Conservation (phyloP, 495 filamentous ascomycete genomes). For the Aspergillus taichungensis region DNA sequence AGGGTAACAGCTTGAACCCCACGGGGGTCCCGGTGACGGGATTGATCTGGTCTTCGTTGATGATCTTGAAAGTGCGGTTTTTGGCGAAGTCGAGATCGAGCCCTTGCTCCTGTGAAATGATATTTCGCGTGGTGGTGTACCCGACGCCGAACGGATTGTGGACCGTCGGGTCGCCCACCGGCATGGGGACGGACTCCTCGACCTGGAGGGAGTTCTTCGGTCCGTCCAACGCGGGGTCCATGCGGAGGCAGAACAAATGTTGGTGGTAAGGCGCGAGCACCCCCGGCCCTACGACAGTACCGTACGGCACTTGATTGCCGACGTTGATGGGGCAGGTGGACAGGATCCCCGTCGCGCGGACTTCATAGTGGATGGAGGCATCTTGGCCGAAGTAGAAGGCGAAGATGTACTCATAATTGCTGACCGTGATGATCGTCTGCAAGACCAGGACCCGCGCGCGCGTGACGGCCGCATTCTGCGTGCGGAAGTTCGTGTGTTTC, state of each 20-base stretch:
- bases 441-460: constrained; percentile 50
- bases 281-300: constrained; percentile 77
- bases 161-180: constrained; percentile 37
- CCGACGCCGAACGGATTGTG: constrained; percentile 73
- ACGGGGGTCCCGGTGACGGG: constrained; percentile 63
- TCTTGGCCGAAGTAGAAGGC: constrained; percentile 78
- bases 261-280: constrained; percentile 75
- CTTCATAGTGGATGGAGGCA: constrained; percentile 69
- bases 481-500: constrained; percentile 65
- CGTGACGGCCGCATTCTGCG: constrained; percentile 45
- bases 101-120: constrained; percentile 49
- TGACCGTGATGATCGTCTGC: constrained; percentile 70
- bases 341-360: constrained; percentile 78
- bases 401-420: constrained; percentile 83
- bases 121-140: constrained; percentile 50
- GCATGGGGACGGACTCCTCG: constrained; percentile 63
- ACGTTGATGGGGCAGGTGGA: constrained; percentile 66
- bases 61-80: constrained; percentile 72
- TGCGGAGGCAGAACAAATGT: constrained; percentile 80
- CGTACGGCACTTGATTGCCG: constrained; percentile 49
- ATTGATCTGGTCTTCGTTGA: constrained; percentile 61
- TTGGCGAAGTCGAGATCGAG: constrained; percentile 51
- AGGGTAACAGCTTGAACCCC: constrained; percentile 67
- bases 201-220: constrained; percentile 55
- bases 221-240: constrained; percentile 77